phyloP scores from a whole-genome alignment of 441 rosid genomes.

The Lagerstroemia fauriei region DNA sequence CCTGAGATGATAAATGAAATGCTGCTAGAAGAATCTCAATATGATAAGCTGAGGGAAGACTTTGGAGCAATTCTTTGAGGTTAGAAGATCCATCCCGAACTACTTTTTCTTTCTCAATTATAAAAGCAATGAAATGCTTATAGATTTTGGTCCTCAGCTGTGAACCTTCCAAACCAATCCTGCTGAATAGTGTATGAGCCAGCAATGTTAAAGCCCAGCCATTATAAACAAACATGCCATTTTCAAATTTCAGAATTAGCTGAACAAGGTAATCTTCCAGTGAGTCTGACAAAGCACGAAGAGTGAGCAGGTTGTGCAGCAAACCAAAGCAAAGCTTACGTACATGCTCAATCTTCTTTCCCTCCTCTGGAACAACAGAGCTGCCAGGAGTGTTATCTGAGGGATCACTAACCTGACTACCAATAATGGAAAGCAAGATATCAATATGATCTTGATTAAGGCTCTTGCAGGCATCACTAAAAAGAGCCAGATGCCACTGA shows the following conservation, averaged over 20 bases:
- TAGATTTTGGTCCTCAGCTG: constrained; percentile 69
- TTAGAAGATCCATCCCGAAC: constrained; percentile 55
- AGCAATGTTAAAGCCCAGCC: constrained; percentile 78
- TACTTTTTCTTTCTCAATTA: constrained; percentile 57
- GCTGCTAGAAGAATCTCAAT: constrained; percentile 93
- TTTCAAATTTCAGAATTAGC: constrained; percentile 72
- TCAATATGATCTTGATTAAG: constrained; percentile 71
- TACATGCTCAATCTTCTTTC: constrained; percentile 52
- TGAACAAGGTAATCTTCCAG: constrained; percentile 82
- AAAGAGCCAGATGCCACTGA: constrained; percentile 70
- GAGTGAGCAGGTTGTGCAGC: constrained; percentile 68
- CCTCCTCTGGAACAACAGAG: constrained; percentile 58
- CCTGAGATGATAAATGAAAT: constrained; percentile 83
- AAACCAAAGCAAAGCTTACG: constrained; percentile 75
- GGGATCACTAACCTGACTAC: constrained; percentile 43
- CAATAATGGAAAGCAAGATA: constrained; percentile 72
- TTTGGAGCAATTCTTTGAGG: constrained; percentile 63
- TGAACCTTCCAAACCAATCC: constrained; percentile 67
- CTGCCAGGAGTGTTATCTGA: constrained; percentile 59
- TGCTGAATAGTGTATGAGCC: constrained; percentile 71
- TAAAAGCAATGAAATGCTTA: constrained; percentile 59
- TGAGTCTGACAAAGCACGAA: constrained; percentile 60
- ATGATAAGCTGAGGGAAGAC: constrained; percentile 89
- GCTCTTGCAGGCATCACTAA: constrained; percentile 71
- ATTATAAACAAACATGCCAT: constrained; percentile 62